These are phyloP conservation scores for Apiospora arundinis DNA, from an alignment of 2,329 filamentous ascomycete species.

Conservation along the genomic window DNA sequence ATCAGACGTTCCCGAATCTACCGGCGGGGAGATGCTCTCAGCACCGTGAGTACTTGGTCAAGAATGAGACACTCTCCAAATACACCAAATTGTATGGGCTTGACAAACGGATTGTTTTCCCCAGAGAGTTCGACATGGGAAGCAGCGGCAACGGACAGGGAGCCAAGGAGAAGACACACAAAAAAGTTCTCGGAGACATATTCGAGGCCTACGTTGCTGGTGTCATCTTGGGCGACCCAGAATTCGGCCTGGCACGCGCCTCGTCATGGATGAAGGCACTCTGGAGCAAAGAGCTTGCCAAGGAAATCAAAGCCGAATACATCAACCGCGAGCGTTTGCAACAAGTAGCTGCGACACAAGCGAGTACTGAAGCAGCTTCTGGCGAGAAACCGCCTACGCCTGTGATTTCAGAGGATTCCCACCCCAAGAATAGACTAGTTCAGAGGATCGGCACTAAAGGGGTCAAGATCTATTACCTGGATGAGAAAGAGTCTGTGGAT, in stretches of 20 bases:
- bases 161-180: conserved; percentile 58
- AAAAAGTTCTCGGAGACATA: conserved; percentile 82
- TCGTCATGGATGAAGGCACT: conserved; percentile 76
- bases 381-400: conserved; percentile 23
- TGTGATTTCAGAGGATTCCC: conserved; percentile 18
- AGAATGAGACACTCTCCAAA: conserved; percentile 76
- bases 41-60: conserved; percentile 78
- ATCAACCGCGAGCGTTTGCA: neutral
- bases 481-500: conserved; percentile 60
- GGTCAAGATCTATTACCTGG: conserved; percentile 66
- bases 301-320: conserved; percentile 55
- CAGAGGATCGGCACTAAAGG: conserved; percentile 61
- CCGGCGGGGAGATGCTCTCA: conserved; percentile 74
- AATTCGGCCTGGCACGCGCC: conserved; percentile 65
- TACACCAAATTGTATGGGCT: conserved; percentile 77
- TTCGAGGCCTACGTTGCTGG: conserved; percentile 92
- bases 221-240: conserved; percentile 70
- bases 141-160: conserved; percentile 45
- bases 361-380: conserved; percentile 24
- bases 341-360: conserved; percentile 33
- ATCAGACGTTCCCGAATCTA: conserved; percentile 70
- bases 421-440: conserved; percentile 60
- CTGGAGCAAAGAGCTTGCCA: conserved; percentile 71
- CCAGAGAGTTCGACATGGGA: conserved; percentile 48
- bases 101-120: conserved; percentile 66